phyloP scores from a whole-genome alignment of 23 red algal species.

The Gracilariopsis chorda region DNA sequence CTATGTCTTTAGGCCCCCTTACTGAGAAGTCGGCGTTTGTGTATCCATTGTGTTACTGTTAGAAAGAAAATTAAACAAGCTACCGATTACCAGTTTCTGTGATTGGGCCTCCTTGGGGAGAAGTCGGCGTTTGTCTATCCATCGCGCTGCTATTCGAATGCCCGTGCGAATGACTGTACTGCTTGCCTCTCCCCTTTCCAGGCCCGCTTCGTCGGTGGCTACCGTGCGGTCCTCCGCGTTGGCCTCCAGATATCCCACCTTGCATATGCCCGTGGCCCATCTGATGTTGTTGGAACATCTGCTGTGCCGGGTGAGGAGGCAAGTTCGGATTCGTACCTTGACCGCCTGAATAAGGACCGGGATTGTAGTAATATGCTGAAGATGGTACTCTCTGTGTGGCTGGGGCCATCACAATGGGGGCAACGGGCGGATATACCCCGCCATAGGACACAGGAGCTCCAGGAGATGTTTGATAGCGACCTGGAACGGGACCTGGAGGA shows the following conservation, averaged over 20 bases:
- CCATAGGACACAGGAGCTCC: constrained; percentile 53
- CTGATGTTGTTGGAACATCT: constrained; percentile 38
- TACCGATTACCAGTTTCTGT: too few species aligned
- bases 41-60: constrained; percentile 8
- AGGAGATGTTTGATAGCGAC: constrained; percentile 28
- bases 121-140: constrained; percentile 13
- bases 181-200: constrained; percentile 6
- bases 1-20: too few species aligned
- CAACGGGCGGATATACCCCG: constrained; percentile 24
- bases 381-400: constrained; percentile 41
- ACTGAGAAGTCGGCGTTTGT: constrained; percentile 13
- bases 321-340: constrained; percentile 5
- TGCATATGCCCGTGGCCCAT: constrained; percentile 38
- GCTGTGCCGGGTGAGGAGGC: constrained; percentile 4
- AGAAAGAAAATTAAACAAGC: too few species aligned
- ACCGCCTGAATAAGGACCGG: constrained; percentile 22
- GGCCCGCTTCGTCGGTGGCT: constrained; percentile 9
- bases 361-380: constrained; percentile 31
- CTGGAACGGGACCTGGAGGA: constrained; percentile 18
- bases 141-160: background rate
- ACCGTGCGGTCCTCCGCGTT: background rate
- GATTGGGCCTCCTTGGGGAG: constrained; percentile 11
- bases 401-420: constrained; percentile 51
- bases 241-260: constrained; percentile 10
- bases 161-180: constrained; percentile 25